Percentiles rank a stretch among this genome's conserved stretches.
phyloP scores from a whole-genome alignment of 257 asterid genomes.

The Mentha longifolia region DNA sequence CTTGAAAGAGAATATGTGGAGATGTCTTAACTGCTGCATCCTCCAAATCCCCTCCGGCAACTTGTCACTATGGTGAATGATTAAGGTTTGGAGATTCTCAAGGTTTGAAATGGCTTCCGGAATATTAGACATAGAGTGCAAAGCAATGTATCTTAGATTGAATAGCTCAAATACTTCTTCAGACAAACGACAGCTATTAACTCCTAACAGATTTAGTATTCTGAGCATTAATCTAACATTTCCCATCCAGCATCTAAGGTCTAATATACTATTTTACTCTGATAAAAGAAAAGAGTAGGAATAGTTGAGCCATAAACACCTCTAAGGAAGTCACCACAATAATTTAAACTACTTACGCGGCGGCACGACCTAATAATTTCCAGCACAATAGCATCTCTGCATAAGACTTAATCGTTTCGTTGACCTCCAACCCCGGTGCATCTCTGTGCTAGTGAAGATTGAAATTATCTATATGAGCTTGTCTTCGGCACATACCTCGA shows the following conservation, averaged over 20 bases:
- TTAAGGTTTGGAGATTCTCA: conserved; percentile 27
- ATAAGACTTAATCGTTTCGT: too few relatives aligned
- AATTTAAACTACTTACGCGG: background rate
- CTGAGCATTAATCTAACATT: too few relatives aligned
- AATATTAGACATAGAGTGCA: too few relatives aligned
- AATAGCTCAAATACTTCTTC: too few relatives aligned
- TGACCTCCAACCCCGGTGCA: too few relatives aligned
- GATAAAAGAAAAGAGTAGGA: background rate
- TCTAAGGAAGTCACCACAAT: background rate
- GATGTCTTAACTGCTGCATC: conserved; percentile 11
- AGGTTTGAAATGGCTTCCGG: conserved; percentile 12
- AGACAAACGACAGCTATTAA: too few relatives aligned
- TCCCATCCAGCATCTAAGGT: background rate
- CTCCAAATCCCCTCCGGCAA: conserved; percentile 4
- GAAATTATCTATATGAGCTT: too few relatives aligned
- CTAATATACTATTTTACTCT: background rate
- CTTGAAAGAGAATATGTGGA: background rate
- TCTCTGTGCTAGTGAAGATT: too few relatives aligned
- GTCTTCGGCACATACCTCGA: too few relatives aligned
- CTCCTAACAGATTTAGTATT: too few relatives aligned
- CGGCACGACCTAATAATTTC: background rate
- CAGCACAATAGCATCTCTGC: too few relatives aligned
- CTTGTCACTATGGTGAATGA: background rate
- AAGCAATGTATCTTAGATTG: too few relatives aligned
- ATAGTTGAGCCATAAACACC: background rate